Evolutionary conservation across 2,329 filamentous ascomycete genomes (phyloP).

Genomic region (Teratosphaeria viscida): DNA sequence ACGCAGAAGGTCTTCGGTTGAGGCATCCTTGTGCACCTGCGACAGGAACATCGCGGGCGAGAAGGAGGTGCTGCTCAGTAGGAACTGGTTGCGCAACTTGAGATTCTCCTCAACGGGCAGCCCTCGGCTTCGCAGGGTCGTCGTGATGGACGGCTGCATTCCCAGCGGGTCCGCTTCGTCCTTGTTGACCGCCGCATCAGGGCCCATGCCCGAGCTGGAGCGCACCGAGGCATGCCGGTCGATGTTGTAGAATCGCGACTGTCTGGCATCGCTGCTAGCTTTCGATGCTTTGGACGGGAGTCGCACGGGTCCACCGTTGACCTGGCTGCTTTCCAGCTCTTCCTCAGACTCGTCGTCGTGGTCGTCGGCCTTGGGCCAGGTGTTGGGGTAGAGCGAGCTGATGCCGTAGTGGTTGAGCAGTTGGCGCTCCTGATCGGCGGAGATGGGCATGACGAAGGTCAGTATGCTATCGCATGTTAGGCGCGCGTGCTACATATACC

Average conservation of each 20-base stretch:
- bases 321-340: slow-evolving; percentile 13
- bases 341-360: slow-evolving; percentile 33
- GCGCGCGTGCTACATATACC: neutral
- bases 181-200: slow-evolving; percentile 71
- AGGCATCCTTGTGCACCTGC: slow-evolving; percentile 77
- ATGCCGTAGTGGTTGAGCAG: slow-evolving; percentile 88
- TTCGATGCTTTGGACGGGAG: slow-evolving; percentile 58
- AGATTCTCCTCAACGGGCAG: slow-evolving; percentile 73
- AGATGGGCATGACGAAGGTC: slow-evolving; percentile 34
- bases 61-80: slow-evolving; percentile 92
- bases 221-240: slow-evolving; percentile 63
- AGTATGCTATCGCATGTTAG: neutral
- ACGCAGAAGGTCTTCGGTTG: slow-evolving; percentile 67
- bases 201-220: slow-evolving; percentile 44
- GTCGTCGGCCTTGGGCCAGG: slow-evolving; percentile 63
- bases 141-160: slow-evolving; percentile 75
- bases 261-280: slow-evolving; percentile 46
- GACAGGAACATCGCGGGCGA: slow-evolving; percentile 86
- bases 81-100: slow-evolving; percentile 68
- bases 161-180: slow-evolving; percentile 91
- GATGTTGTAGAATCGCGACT: slow-evolving; percentile 42
- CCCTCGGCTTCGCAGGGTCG: slow-evolving; percentile 64
- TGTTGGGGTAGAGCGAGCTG: slow-evolving; percentile 61
- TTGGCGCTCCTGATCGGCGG: slow-evolving; percentile 59
- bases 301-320: slow-evolving; percentile 15